Evolutionary conservation across 2,329 filamentous ascomycete species (phyloP), one percentile per base, ranked within the genome.

Genomic region (Diplodia mutila): DNA sequence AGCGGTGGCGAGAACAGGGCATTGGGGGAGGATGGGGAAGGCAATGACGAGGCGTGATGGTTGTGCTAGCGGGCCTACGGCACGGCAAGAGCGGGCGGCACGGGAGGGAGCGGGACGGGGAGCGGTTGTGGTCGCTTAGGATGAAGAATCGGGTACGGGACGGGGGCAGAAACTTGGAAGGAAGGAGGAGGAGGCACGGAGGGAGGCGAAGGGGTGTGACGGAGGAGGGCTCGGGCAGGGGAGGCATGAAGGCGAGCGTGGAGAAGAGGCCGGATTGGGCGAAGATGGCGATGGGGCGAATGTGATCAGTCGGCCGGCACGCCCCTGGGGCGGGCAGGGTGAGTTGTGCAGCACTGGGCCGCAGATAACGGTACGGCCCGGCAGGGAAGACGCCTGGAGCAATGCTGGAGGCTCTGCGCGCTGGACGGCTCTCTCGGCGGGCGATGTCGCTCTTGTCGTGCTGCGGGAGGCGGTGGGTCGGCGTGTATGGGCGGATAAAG

Each of bases 21-120:
- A 27, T 11, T 23, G 25, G 23, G 25, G 25, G 1, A 27, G 34
- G 34, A 32, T 32, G 52, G 52, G 52, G 52, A 37, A 54, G n/a
- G 25, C 9, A 3, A 46, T 48, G 55, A 18, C 34, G 57, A 61
- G 23, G 25, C 25, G 39, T 46, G 12, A 39, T 16, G 39, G 18
- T 9, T 3, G 8, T 25, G 34, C 54, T 46, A 42, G 21, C 39
- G 59, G 42, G 29, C 59, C 42, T 37, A 48, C 59, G 59, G 59
- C 59, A 63, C 59, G 59, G 59, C 59, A 63, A 63, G 59, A 63
- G 59, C 59, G 59, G 59, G 59, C 59, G 59, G 59, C 59, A 63
- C 59, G 59, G 59, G 59, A 63, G 25, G 59, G 59, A 63, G 59
- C 42, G 59, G 59, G 46, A 63, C 59, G 46, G 59, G 59, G 42